A percentile compares a stretch with the other conserved stretches of the same genome.
Conservation (phyloP, 805 yeast genomes). For the Yarrowia osloensis region DNA sequence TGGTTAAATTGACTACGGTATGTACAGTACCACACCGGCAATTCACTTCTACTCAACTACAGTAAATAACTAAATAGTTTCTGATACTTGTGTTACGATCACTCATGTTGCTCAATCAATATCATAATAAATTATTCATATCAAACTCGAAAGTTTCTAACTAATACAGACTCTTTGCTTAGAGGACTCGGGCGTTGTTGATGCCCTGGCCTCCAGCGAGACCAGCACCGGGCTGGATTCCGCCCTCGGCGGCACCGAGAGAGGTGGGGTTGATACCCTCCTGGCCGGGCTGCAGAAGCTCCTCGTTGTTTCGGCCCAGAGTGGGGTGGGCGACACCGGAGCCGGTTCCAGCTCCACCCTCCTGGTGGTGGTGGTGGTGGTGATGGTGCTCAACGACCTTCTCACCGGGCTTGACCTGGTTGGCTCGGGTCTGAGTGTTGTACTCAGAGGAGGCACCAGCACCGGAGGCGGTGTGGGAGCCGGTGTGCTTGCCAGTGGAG, state of each 20-base stretch:
- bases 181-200: conserved; percentile 23
- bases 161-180: not conserved
- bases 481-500: conserved; percentile 16
- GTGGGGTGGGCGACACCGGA: conserved; percentile 18
- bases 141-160: not conserved
- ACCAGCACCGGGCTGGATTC: not conserved
- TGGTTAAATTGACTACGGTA: too few relatives aligned
- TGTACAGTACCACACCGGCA: too few relatives aligned
- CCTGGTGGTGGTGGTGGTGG: conserved; percentile 27
- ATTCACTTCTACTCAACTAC: too few relatives aligned
- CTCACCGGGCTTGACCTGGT: conserved; percentile 9
- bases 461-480: not conserved
- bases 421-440: not conserved
- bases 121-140: conserved; percentile 9
- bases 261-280: conserved; percentile 13
- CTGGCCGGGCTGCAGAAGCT: conserved; percentile 15
- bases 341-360: not conserved
- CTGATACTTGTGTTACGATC: too few relatives aligned
- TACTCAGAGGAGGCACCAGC: conserved; percentile 6
- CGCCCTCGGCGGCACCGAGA: conserved; percentile 8
- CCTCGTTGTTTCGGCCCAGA: conserved; percentile 28
- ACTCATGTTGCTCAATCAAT: not conserved
- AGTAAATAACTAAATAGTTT: too few relatives aligned
- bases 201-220: not conserved
- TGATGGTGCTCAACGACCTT: conserved; percentile 29